Evolutionary conservation across 1,284 basidiomycete genomes (phyloP), one percentile per base, ranked within the genome.

Genomic region (Puccinia hordei): DNA sequence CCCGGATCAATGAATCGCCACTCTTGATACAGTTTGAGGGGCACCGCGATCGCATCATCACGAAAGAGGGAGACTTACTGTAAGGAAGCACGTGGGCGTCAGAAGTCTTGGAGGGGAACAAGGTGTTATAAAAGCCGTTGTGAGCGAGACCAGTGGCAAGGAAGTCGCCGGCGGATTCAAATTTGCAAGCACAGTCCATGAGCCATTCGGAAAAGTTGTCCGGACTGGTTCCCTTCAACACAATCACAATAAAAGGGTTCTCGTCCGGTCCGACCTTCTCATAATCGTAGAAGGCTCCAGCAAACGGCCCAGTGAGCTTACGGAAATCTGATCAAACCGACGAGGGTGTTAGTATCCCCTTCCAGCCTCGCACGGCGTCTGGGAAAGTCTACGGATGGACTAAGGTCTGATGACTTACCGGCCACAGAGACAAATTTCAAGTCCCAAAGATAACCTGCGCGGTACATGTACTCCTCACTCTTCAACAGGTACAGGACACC

Each of bases 181-280:
- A 69, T 17, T 77, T 77, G 46, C 61, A 78, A 38, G 76, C 65
- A n/a, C 65, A 68, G 51, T 78, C 65, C 38, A 44, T 55, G 46
- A 78, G 44, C 76, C 76, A 78, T 49, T 78, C 76, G 15, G 65
- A 12, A 27, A 78, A 69, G 35, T 44, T 46, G 30, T 71, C 38
- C 2, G 63, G 66, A 66, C 76, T 78, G 33, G 76, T 69, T 19
- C 76, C 76, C 55, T 78, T 78, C 49, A 78, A n/a, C 1, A 69
- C 65, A 12, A 78, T 30, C 22, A 78, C 76, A n/a, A 61, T 61
- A 49, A 78, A 78, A 24, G 76, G 76, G 33, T 78, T 78, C 35
- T 78, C 65, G n/a, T 78, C 65, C 1, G 46, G 19, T 1, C 35
- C 49, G 44, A 55, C 33, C 2, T 76, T 66, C 33, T 69, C 65